Evolutionary conservation across 108 stramenopile genomes (phyloP).

Genomic region (Phaeodactylum tricornutum): DNA sequence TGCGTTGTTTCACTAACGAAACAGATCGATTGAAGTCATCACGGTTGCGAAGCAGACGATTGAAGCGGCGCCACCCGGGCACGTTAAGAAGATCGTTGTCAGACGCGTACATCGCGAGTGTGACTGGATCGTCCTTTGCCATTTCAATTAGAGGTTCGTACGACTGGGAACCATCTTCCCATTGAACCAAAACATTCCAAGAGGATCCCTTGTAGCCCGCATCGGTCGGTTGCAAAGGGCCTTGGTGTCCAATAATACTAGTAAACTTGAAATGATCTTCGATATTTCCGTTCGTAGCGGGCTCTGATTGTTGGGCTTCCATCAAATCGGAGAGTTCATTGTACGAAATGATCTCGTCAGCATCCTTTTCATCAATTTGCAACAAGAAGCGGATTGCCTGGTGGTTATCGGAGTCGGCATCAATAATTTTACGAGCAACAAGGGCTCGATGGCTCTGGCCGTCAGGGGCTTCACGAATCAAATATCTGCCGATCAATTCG

Average conservation of each 20-base stretch:
- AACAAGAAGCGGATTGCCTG: not conserved
- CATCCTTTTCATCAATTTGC: not conserved
- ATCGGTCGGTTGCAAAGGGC: slow-evolving; percentile 8
- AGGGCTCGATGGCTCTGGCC: not conserved
- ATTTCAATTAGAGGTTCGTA: slow-evolving; percentile 16
- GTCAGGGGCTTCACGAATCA: not conserved
- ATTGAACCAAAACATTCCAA: slow-evolving; percentile 24
- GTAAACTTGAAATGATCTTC: slow-evolving; percentile 4
- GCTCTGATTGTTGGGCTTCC: slow-evolving; percentile 3
- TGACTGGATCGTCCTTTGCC: slow-evolving; percentile 19
- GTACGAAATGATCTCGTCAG: slow-evolving; percentile 8
- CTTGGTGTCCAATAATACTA: slow-evolving; percentile 9
- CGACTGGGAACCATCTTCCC: slow-evolving; percentile 19
- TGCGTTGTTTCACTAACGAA: too few relatives aligned
- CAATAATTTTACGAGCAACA: not conserved
- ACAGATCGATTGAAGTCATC: slow-evolving; percentile 3
- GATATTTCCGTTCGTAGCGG: not conserved
- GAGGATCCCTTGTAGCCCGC: slow-evolving; percentile 13
- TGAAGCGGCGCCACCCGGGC: slow-evolving; percentile 34
- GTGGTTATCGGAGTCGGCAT: not conserved
- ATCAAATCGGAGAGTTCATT: slow-evolving; percentile 5
- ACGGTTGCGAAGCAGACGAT: not conserved
- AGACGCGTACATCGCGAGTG: slow-evolving; percentile 23
- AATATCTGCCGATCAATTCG: not conserved
- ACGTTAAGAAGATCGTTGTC: slow-evolving; percentile 17